Base-by-base conservation (phyloP, 441 rosid genomes). In the Populus hybrid region DNA sequence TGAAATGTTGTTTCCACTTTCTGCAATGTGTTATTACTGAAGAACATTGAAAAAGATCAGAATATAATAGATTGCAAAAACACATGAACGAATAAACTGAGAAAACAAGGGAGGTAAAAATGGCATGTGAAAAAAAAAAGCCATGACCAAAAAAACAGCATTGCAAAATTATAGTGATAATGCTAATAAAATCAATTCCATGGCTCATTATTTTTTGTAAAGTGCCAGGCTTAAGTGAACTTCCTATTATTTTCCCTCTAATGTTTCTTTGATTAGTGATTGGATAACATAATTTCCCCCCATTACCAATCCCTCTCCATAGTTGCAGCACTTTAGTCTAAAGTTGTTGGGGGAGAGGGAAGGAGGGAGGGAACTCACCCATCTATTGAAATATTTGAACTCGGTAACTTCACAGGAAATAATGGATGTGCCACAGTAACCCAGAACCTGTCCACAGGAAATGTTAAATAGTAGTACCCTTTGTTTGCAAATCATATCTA, bases 1-100 rank as follows among this genome's bases (percentile, higher is more conserved):
- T 87, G 93, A 85, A 92, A 93, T 65, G 89, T 84, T 82, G 81
- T 89, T 81, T 93, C 97, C 78, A 87, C 84, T 72, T 82, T 85
- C 81, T 85, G 98, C 77, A 88, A 59, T 50, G 92, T 88, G 84
- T 74, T 90, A 76, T 90, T 45, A 77, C 98, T 93, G 92, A 18
- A 68, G 61, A 82, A 81, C 69, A 63, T 71, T 77, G 78, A 64
- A 73, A 76, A 82, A 50, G 42, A 64, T 63, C 38, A 75, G 68
- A 64, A 64, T 71, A 68, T 24, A 79, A 31, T 67, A 72, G 10
- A 50, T 23, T 40, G 59, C 20, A 69, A 26, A 65, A 50, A n/a
- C 24, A 64, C 0, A 26, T 26, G 36, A 63, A 9, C 61, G 1
- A 12, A 24, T 40, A 18, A 40, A 65, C 20, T 9, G 12, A 18